Percentiles rank a stretch among this genome's conserved stretches.
phyloP scores from a whole-genome alignment of 331 rosid genomes.

The Cydonia oblonga region DNA sequence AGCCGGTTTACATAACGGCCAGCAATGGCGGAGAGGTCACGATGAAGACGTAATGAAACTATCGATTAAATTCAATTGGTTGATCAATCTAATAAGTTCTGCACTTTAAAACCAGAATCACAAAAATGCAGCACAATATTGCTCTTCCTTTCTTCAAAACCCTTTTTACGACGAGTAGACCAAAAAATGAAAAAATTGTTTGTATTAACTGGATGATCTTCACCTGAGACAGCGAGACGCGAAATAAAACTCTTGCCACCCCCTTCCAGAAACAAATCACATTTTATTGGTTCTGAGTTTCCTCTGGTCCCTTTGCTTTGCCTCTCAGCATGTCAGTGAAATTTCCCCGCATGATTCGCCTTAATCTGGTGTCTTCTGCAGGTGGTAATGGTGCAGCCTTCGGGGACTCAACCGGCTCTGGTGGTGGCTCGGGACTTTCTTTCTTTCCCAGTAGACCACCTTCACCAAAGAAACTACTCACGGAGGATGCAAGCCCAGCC shows the following conservation, averaged over 20 bases:
- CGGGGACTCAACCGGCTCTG: slow-evolving; percentile 42
- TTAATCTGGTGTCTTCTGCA: slow-evolving; percentile 74
- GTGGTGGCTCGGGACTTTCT: slow-evolving; percentile 34
- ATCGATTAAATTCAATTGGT: background rate
- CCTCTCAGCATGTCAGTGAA: slow-evolving; percentile 84
- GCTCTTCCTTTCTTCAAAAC: background rate
- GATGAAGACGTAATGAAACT: background rate
- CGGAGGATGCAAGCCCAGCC: slow-evolving; percentile 78
- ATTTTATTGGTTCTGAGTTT: slow-evolving; percentile 36
- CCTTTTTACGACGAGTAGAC: background rate
- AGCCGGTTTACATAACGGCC: background rate
- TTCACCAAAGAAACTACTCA: slow-evolving; percentile 79
- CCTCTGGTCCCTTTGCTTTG: slow-evolving; percentile 55
- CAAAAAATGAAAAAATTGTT: background rate
- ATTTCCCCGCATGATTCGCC: slow-evolving; percentile 83
- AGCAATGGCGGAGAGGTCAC: background rate
- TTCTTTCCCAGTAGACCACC: slow-evolving; percentile 80
- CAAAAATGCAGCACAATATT: background rate
- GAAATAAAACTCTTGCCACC: background rate
- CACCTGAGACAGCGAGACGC: slow-evolving; percentile 7
- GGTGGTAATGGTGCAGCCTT: slow-evolving; percentile 17
- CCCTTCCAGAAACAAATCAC: background rate
- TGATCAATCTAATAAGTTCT: background rate
- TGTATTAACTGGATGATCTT: slow-evolving; percentile 1
- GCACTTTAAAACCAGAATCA: background rate